A percentile compares a stretch with the other conserved stretches of the same genome.
Evolutionary conservation across 805 yeast species (phyloP).

Genomic region (Zygosaccharomyces gambellarensis): DNA sequence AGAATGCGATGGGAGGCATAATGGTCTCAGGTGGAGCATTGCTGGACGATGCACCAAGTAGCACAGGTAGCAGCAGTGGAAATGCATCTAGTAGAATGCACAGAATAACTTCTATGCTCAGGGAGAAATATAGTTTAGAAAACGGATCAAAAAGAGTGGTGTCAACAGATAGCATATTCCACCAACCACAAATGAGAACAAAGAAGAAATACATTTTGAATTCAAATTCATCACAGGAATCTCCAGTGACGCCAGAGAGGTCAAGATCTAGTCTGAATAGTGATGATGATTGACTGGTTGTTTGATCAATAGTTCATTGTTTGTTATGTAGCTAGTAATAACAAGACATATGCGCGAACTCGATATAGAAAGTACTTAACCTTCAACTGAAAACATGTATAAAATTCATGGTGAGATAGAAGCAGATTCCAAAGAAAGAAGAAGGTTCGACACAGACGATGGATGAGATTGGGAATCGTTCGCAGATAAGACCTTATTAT

Average conservation of each 20-base stretch:
- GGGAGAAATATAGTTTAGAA: conserved; percentile 2
- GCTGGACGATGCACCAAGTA: conserved; percentile 4
- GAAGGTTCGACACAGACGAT: background rate
- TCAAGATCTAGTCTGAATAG: background rate
- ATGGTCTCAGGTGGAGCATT: conserved; percentile 4
- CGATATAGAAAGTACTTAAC: background rate
- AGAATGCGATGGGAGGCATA: conserved; percentile 1
- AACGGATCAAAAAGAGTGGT: conserved; percentile 4
- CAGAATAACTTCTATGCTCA: conserved; percentile 4
- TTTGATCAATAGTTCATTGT: background rate
- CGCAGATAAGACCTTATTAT: conserved; percentile 58
- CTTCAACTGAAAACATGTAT: too few relatives aligned
- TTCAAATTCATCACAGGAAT: background rate
- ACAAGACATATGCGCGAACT: background rate
- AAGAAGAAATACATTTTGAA: background rate
- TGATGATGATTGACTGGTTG: background rate
- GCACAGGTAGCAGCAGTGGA: background rate
- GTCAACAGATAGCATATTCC: conserved; percentile 2
- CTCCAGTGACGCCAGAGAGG: conserved; percentile 2
- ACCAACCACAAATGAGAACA: background rate
- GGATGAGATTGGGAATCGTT: conserved; percentile 14
- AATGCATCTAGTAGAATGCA: conserved; percentile 3
- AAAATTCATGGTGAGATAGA: background rate
- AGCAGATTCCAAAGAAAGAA: background rate
- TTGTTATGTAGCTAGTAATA: conserved; percentile 4